Percentiles rank a stretch among this genome's conserved stretches.
Conservation (phyloP, 2,329 filamentous ascomycete genomes). For the Coniochaeta ligniaria region DNA sequence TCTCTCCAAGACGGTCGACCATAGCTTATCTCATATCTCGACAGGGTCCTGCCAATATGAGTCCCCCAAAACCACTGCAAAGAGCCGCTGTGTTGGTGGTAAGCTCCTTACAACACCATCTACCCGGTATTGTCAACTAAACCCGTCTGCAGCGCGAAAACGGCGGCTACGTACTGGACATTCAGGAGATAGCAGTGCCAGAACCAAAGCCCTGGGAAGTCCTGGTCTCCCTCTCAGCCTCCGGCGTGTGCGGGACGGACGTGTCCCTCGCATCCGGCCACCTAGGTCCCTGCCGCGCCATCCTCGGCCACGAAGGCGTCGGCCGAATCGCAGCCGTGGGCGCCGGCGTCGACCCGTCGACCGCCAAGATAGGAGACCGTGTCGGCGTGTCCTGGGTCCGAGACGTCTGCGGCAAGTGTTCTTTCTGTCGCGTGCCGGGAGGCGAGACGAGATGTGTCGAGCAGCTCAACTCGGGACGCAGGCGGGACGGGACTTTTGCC, state of each 20-base stretch:
- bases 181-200: too few relatives aligned
- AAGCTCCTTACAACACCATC: too few relatives aligned
- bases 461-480: neutral
- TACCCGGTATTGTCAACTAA: too few relatives aligned
- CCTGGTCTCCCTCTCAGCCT: neutral
- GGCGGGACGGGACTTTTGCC: neutral
- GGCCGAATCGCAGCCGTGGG: neutral
- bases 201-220: neutral
- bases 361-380: neutral
- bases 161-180: too few relatives aligned
- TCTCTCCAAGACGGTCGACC: too few relatives aligned
- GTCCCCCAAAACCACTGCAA: too few relatives aligned
- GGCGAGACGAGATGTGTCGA: neutral
- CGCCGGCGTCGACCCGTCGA: neutral
- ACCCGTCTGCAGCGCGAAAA: too few relatives aligned
- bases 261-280: neutral
- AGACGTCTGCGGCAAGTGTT: neutral
- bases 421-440: neutral
- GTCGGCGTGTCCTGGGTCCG: neutral
- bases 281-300: too few relatives aligned
- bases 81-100: too few relatives aligned
- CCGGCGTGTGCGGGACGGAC: neutral
- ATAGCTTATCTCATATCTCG: too few relatives aligned
- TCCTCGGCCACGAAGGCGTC: neutral
- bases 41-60: too few relatives aligned